These are phyloP conservation scores for Termitomyces sp. DNA, from an alignment of 768 basidiomycete species.

Conservation along the genomic window DNA sequence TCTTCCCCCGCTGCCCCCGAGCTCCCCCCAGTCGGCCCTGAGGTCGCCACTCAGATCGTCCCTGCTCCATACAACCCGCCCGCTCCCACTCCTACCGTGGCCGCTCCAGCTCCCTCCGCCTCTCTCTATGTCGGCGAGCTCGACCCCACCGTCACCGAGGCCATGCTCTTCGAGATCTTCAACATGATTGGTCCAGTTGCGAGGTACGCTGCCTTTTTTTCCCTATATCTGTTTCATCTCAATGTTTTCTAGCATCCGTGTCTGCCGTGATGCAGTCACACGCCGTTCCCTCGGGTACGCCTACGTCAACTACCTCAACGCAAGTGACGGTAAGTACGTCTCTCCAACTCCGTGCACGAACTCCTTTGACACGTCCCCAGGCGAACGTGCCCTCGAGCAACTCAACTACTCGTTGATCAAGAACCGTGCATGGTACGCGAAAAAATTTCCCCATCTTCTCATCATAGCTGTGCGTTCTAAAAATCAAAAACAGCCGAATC, in stretches of 20 bases:
- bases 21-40: constrained; percentile 48
- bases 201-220: constrained; percentile 53
- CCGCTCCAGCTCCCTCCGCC: constrained; percentile 59
- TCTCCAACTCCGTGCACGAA: too few species aligned
- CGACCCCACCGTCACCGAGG: constrained; percentile 96
- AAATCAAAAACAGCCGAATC: constrained; percentile 86
- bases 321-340: constrained; percentile 55
- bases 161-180: constrained; percentile 99
- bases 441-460: constrained; percentile 2
- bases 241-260: constrained; percentile 75
- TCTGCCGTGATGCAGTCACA: constrained; percentile 99
- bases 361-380: not conserved
- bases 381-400: constrained; percentile 97
- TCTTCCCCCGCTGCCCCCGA: constrained; percentile 53
- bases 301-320: constrained; percentile 98
- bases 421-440: constrained; percentile 88
- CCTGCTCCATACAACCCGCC: constrained; percentile 59
- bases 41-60: constrained; percentile 39
- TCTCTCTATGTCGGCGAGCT: constrained; percentile 99
- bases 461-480: constrained; percentile 8
- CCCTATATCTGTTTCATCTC: not conserved
- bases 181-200: constrained; percentile 99
- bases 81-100: constrained; percentile 39
- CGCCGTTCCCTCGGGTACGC: constrained; percentile 99
- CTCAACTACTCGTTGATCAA: constrained; percentile 99